Conservation (phyloP, 495 filamentous ascomycete species). For the Penicillium dipodomyicola region DNA sequence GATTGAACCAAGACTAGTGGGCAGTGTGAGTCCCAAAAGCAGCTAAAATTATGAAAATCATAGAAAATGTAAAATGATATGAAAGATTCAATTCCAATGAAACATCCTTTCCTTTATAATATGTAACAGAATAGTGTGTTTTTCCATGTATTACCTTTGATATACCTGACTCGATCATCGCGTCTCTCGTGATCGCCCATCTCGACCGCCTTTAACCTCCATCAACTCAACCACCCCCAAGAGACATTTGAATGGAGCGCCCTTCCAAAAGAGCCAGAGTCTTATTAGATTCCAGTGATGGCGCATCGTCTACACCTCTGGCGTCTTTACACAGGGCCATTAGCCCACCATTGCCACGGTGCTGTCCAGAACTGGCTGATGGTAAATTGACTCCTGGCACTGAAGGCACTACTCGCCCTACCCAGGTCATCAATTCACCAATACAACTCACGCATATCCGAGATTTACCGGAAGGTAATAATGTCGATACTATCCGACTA, state of each 20-base stretch:
- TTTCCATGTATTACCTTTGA: not conserved
- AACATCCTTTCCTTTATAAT: not conserved
- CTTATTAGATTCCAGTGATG: not conserved
- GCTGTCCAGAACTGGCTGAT: not conserved
- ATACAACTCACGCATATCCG: constrained; percentile 70
- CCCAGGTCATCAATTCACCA: constrained; percentile 54
- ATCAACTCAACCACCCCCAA: not conserved
- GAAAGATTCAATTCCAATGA: no score
- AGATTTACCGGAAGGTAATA: constrained; percentile 59
- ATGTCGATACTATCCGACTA: constrained; percentile 66
- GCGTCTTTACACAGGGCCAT: constrained; percentile 5
- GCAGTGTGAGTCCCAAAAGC: not conserved
- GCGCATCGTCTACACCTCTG: not conserved
- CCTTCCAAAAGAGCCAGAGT: constrained; percentile 1
- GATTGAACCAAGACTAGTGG: not conserved
- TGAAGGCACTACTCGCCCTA: not conserved
- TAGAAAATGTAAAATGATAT: not conserved
- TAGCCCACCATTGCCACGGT: not conserved
- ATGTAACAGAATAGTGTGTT: not conserved
- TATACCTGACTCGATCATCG: not conserved
- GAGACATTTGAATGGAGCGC: constrained; percentile 2
- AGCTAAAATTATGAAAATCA: not conserved
- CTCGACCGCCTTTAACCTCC: constrained; percentile 6
- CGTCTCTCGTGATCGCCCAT: not conserved
- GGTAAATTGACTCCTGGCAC: not conserved